Evolutionary conservation across 140 eudicot species (phyloP), one percentile per base, ranked within the genome.

Genomic region (Cichorium intybus): DNA sequence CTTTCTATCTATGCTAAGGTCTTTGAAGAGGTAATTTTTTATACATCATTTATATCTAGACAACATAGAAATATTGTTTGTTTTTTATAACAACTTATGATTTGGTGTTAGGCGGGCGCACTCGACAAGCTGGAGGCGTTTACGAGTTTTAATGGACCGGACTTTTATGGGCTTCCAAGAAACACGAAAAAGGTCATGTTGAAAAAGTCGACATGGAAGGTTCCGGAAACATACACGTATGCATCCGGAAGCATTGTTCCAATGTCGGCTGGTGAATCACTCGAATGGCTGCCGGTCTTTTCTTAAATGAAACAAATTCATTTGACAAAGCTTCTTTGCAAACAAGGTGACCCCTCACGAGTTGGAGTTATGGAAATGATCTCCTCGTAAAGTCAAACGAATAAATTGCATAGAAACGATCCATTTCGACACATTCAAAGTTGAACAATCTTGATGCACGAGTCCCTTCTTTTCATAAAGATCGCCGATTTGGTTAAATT

Each of bases 81-180:
- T 68, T 16, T 56, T 26, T 12, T 64, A 64, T n/a, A 64, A 14
- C 5, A 7, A 28, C 21, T 22, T 1, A 0, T 66, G 47, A 49
- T 29, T 45, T 34, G 57, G 39, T 28, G 34, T 23, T 79, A 93
- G 99, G 99, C 89, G 14, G 90, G 90, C 66, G 99, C 95, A 52
- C 70, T 93, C 10, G 99, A 93, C 85, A 89, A 93, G 84, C 70
- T 93, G 56, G 99, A 93, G 75, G 97, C 94, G 3, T 93, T 93
- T 57, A 84, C 97, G 6, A 93, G 99, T 83, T 89, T 93, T 67
- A 93, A 93, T 49, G 97, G 99, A 21, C 99, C 99, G 21, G 99
- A 93, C 69, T 89, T 93, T 48, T 93, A 93, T 21, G 95, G 95
- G 67, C 94, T 93, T 28, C 99, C 97, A 21, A 77, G 99, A 76